Percentiles rank a stretch among this genome's conserved stretches.
Evolutionary conservation across 305 asterid species (phyloP).

Genomic region (Solanum aculeatissimum): DNA sequence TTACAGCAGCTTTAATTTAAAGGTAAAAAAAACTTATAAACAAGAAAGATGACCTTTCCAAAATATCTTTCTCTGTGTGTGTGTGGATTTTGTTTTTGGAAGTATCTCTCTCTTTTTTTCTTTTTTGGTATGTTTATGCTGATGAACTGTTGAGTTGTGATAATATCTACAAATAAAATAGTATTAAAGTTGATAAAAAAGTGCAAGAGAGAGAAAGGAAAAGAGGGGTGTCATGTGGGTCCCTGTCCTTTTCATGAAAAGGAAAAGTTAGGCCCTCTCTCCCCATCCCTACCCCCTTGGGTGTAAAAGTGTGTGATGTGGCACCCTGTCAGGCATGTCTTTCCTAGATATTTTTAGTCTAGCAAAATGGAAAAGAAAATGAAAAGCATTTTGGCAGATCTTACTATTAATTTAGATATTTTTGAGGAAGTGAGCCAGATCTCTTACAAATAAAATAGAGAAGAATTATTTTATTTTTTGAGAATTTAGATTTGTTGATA

Average conservation of each 20-base stretch:
- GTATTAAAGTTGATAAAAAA: conserved; percentile 34
- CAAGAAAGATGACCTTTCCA: conserved; percentile 26
- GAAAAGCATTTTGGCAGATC: neutral
- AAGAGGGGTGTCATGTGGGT: conserved; percentile 33
- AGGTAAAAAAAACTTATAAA: conserved; percentile 15
- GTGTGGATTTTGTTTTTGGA: conserved; percentile 8
- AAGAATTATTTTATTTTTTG: too few species aligned
- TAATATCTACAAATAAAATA: conserved; percentile 16
- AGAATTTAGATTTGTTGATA: too few species aligned
- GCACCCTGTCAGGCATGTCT: neutral
- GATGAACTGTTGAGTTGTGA: conserved; percentile 24
- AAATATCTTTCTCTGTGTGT: conserved; percentile 9
- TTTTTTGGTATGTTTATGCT: neutral
- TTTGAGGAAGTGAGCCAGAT: neutral
- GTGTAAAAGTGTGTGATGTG: neutral
- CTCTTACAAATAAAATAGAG: too few species aligned
- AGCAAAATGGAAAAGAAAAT: neutral
- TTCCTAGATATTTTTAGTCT: neutral
- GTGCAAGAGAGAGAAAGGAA: conserved; percentile 30
- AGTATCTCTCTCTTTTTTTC: neutral
- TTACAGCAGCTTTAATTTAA: conserved; percentile 21
- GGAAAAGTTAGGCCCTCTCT: conserved; percentile 28
- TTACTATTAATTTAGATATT: neutral
- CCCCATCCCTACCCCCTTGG: neutral
- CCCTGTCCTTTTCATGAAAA: conserved; percentile 48